Percentiles rank a stretch among this genome's conserved stretches.
phyloP scores from a whole-genome alignment of 345 rosid genomes.

The Toxicodendron radicans region DNA sequence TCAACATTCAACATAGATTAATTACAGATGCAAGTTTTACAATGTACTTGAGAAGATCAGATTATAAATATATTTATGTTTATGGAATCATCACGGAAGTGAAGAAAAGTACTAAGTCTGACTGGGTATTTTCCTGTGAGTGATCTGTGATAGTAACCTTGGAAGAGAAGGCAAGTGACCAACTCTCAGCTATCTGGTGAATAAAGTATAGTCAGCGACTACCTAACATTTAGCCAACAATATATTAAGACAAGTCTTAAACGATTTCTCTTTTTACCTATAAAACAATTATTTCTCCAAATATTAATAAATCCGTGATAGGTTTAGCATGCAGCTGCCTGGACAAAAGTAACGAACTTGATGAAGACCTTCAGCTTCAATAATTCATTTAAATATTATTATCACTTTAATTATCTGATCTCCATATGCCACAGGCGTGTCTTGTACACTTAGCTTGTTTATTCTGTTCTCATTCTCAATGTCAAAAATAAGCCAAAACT shows the following conservation, averaged over 20 bases:
- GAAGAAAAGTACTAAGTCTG: background rate
- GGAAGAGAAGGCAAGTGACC: slow-evolving; percentile 16
- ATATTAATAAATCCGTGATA: background rate
- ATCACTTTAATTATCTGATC: no score
- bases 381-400: background rate
- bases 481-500: background rate
- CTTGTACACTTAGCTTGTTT: background rate
- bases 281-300: background rate
- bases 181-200: slow-evolving; percentile 12
- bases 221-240: slow-evolving; percentile 25
- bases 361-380: background rate
- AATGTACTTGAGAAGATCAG: no score
- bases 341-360: background rate
- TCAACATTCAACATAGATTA: no score
- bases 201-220: slow-evolving; percentile 18
- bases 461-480: background rate
- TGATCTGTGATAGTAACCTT: slow-evolving; percentile 16
- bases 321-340: background rate
- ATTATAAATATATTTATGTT: no score
- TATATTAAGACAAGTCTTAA: slow-evolving; percentile 15
- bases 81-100: no score
- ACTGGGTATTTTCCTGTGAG: background rate
- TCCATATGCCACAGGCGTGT: background rate
- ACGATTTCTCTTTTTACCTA: slow-evolving; percentile 1
- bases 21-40: no score